Evolutionary conservation across 148 eudicot genomes (phyloP), one percentile per base, ranked within the genome.

Genomic region (Amaranthus palmeri): DNA sequence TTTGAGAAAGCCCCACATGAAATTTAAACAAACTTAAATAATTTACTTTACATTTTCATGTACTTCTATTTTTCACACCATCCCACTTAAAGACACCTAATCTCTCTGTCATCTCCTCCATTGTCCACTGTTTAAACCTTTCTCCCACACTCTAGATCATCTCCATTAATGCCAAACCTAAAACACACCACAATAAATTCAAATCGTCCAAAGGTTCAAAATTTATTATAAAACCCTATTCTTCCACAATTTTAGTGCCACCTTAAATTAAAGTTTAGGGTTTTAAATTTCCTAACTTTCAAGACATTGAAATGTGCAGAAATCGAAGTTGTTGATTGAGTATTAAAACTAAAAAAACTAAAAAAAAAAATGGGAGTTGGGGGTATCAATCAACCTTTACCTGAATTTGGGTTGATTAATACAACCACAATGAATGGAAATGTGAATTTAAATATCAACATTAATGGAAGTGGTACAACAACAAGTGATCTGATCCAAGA

Each of bases 161-260:
- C 75, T 45, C 66, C 65, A 71, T 70, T 74, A 74, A 74, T 65
- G 74, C 59, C 54, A 48, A 65, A 48, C 36, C 36, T 25, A 25
- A 25, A 25, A 25, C 72, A 25, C 13, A 68, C 76, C 3, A 8
- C 61, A 8, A 10, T 25, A 53, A 46, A n/a, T 7, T 12, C 5
- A 25, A 45, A 63, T 50, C 2, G 36, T 2, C 36, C 36, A 25
- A 25, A 25, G 36, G 36, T 25, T 25, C 36, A 25, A 25, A 25
- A 25, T 25, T 25, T 25, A 25, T 25, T 25, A 25, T 25, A 25
- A 25, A 25, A 25, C 36, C 36, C 15, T 14, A 40, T 9, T 11
- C 64, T 10, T n/a, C 64, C 64, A 53, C 55, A 9, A 5, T 63
- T 79, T 74, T 71, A 79, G 74, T 69, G 74, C 78, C 65, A 18